A percentile compares a stretch with the other conserved stretches of the same genome.
Conservation (phyloP, 129 eudicot species). For the Flaveria ramosissima region DNA sequence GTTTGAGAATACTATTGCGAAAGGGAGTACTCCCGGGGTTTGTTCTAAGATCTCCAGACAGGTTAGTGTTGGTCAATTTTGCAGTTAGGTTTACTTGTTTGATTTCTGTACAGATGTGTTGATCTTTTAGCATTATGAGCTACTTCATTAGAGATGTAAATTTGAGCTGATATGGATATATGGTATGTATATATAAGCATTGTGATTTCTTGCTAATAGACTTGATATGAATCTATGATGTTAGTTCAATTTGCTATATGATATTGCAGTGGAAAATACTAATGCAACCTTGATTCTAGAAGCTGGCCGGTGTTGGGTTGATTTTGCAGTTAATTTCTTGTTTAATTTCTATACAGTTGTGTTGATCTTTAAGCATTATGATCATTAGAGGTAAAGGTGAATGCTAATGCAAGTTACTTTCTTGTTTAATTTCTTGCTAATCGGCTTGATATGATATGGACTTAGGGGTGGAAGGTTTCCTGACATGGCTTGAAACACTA, state of each 20-base stretch:
- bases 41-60: conserved; percentile 91
- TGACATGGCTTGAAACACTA: too few species aligned
- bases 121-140: background rate
- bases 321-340: too few species aligned
- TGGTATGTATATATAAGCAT: too few species aligned
- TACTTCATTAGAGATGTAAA: too few species aligned
- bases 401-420: too few species aligned
- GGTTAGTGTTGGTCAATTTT: conserved; percentile 39
- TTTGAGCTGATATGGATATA: too few species aligned
- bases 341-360: background rate
- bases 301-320: too few species aligned
- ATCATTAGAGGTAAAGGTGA: background rate
- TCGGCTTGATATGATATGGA: too few species aligned
- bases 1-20: conserved; percentile 88
- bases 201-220: background rate
- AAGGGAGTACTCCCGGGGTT: conserved; percentile 86
- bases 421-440: background rate
- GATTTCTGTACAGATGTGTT: background rate
- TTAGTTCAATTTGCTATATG: background rate
- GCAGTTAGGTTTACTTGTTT: conserved; percentile 11
- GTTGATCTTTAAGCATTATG: conserved; percentile 1
- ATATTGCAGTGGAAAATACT: too few species aligned
- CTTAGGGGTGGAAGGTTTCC: too few species aligned
- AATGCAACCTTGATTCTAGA: too few species aligned
- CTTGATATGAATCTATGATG: background rate